These are phyloP conservation scores for Leptomonas seymouri DNA, from an alignment of 208 protist species.

Conservation along the genomic window DNA sequence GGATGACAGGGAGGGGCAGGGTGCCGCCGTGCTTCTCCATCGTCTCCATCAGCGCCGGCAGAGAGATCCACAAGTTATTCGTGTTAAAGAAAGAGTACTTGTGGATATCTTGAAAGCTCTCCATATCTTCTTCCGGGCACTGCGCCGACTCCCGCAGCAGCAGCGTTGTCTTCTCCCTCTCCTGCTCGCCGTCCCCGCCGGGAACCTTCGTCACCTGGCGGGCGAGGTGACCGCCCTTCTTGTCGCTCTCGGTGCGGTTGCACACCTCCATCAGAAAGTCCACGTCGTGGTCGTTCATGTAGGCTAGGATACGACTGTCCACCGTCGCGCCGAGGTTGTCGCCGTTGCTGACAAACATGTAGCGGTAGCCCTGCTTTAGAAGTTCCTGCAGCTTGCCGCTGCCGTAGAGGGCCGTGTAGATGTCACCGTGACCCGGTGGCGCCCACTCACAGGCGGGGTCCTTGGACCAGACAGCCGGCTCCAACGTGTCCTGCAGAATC, in stretches of 20 bases:
- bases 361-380: slow-evolving; percentile 90
- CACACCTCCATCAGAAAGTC: slow-evolving; percentile 95
- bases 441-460: slow-evolving; percentile 90
- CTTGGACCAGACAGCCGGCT: slow-evolving; percentile 58
- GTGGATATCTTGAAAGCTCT: slow-evolving; percentile 95
- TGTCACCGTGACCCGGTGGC: slow-evolving; percentile 99
- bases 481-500: slow-evolving; percentile 63
- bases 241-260: slow-evolving; percentile 88
- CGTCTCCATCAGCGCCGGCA: slow-evolving; percentile 82
- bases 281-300: slow-evolving; percentile 75
- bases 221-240: slow-evolving; percentile 94
- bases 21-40: slow-evolving; percentile 66
- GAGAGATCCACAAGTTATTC: slow-evolving; percentile 99
- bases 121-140: slow-evolving; percentile 90
- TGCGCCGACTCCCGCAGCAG: slow-evolving; percentile 92
- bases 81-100: slow-evolving; percentile 99
- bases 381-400: slow-evolving; percentile 90
- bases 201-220: slow-evolving; percentile 19
- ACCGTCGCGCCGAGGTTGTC: slow-evolving; percentile 98
- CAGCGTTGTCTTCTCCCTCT: slow-evolving; percentile 39
- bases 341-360: slow-evolving; percentile 99
- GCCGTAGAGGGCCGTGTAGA: slow-evolving; percentile 95
- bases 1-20: slow-evolving; percentile 82
- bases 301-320: slow-evolving; percentile 83
- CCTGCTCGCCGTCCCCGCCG: slow-evolving; percentile 15